A percentile compares a stretch with the other conserved stretches of the same genome.
phyloP scores from a whole-genome alignment of 2,329 filamentous ascomycete species.

The Pestalotiopsis sp. region DNA sequence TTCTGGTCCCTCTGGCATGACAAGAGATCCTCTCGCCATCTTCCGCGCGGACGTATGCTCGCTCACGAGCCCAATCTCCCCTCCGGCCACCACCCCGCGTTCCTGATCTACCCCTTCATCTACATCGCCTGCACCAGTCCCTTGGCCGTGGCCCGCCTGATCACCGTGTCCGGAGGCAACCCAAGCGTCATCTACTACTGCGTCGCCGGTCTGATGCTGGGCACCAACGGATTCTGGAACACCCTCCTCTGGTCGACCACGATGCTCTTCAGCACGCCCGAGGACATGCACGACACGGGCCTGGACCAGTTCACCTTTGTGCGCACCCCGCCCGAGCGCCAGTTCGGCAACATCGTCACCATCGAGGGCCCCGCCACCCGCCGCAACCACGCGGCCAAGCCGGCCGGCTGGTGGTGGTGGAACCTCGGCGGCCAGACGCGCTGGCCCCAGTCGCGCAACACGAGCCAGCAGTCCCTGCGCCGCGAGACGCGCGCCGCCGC shows the following conservation, averaged over 20 bases:
- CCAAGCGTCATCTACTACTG: slow-evolving; percentile 15
- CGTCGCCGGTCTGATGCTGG: slow-evolving; percentile 16
- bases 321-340: slow-evolving; percentile 15
- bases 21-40: slow-evolving; percentile 15
- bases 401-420: slow-evolving; percentile 14
- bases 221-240: slow-evolving; percentile 20
- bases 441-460: not conserved
- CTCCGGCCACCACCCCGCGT: slow-evolving; percentile 22
- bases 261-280: slow-evolving; percentile 18
- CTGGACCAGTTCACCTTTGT: slow-evolving; percentile 20
- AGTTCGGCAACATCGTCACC: slow-evolving; percentile 18
- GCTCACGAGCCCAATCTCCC: not conserved
- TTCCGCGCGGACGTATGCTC: slow-evolving; percentile 6
- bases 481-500: not conserved
- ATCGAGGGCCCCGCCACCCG: slow-evolving; percentile 14
- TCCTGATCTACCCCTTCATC: slow-evolving; percentile 21
- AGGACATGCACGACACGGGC: slow-evolving; percentile 18
- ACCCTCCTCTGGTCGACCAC: slow-evolving; percentile 21
- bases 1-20: slow-evolving; percentile 18
- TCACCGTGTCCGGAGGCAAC: slow-evolving; percentile 10
- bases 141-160: slow-evolving; percentile 16
- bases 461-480: not conserved
- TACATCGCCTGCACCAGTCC: slow-evolving; percentile 20
- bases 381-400: not conserved
- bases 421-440: slow-evolving; percentile 17